Evolutionary conservation across 257 asterid species (phyloP).

Genomic region (Nyctanthes arbortristis): DNA sequence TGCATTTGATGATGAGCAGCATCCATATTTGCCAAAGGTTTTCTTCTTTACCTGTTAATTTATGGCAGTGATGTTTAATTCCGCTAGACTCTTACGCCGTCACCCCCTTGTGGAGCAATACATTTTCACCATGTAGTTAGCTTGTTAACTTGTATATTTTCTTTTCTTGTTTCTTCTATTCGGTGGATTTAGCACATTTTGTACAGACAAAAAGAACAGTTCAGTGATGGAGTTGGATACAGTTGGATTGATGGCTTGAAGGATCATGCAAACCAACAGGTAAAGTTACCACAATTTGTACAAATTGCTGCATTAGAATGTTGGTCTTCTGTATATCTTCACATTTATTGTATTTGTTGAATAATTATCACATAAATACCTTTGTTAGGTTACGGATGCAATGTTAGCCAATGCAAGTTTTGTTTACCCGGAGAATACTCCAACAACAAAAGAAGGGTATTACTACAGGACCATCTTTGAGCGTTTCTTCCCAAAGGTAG

Average conservation of each 20-base stretch:
- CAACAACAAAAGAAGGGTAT: conserved; percentile 93
- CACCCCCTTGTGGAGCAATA: background rate
- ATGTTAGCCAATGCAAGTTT: conserved; percentile 92
- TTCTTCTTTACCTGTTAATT: conserved; percentile 21
- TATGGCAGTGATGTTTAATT: background rate
- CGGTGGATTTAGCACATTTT: conserved; percentile 78
- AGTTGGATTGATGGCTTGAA: conserved; percentile 99
- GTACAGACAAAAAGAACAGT: conserved; percentile 97
- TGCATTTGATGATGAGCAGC: conserved; percentile 90
- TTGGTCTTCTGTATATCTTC: conserved; percentile 6
- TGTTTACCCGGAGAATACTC: conserved; percentile 94
- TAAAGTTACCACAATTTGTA: conserved; percentile 15
- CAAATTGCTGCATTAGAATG: background rate
- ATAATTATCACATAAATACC: background rate
- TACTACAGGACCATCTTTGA: conserved; percentile 81
- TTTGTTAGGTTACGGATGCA: conserved; percentile 76
- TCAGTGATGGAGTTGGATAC: conserved; percentile 99
- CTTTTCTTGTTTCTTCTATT: background rate
- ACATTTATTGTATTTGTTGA: background rate
- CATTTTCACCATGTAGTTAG: background rate
- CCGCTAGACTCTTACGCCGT: background rate
- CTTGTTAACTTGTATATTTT: conserved; percentile 18
- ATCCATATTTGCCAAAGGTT: conserved; percentile 97
- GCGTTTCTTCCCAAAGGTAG: conserved; percentile 93
- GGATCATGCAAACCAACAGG: conserved; percentile 86